Base-by-base conservation (phyloP, 176 grass and related monocot genomes). In the Elaeis guineensis region DNA sequence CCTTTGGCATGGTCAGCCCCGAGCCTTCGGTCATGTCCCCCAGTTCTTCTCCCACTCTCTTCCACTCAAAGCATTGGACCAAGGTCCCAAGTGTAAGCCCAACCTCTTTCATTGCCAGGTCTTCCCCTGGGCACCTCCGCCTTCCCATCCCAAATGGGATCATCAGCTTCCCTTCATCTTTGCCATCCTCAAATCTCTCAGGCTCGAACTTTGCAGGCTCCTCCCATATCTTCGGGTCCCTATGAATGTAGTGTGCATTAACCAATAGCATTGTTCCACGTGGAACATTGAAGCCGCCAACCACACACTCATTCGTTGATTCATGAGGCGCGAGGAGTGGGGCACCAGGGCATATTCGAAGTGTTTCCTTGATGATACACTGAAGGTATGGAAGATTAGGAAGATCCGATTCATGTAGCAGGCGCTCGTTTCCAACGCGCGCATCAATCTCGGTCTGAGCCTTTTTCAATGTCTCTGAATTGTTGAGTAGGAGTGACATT, bases 1-100 rank as follows among this genome's bases (percentile, higher is more conserved):
- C 83, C 80, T 70, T 86, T 3, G 83, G 83, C 88, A 92, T 86
- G n/a, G 73, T 92, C 3, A 92, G 59, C 1, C 88, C 83, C 0
- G 76, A 86, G 0, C 79, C 83, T 61, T 92, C 79, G 0, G 28
- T 65, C 79, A 92, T 78, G 56, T 92, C 83, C 7, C 80, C 83
- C 55, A 50, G 18, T 29, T 83, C 53, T 3, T 50, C 26, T 4
- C 17, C 65, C 0, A 65, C 11, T 9, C 51, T 51, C 4, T 58
- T 61, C 88, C 83, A 91, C 3, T 71, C 63, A 4, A 87, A 91
- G 25, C 79, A 91, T 1, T 91, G 83, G 9, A 91, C 0, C 69
- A 91, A 63, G 0, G 64, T 21, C 6, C 83, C 83, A 0, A 86
- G 25, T 0, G 69, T 55, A 0, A 87, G 4, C 2, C 64, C 79